phyloP scores from a whole-genome alignment of 495 filamentous ascomycete species.

The Cladorrhinum samala region DNA sequence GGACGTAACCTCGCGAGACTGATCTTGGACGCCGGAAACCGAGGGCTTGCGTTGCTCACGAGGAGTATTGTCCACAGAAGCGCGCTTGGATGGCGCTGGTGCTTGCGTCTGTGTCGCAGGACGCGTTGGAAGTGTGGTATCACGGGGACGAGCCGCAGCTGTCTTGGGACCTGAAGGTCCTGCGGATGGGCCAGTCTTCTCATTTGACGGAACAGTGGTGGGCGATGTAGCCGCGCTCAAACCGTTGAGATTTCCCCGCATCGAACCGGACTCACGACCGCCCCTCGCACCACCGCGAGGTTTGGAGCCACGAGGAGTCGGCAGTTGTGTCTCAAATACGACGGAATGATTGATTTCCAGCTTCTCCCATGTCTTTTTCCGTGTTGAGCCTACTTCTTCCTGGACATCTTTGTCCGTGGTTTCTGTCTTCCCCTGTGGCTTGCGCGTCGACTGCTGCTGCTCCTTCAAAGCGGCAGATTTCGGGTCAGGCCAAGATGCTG shows the following conservation, averaged over 20 bases:
- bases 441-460: slow-evolving; percentile 46
- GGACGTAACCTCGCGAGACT: slow-evolving; percentile 20
- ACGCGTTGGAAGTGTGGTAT: slow-evolving; percentile 19
- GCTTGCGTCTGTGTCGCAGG: slow-evolving; percentile 17
- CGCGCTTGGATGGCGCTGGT: slow-evolving; percentile 38
- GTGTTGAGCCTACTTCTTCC: slow-evolving; percentile 50
- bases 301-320: slow-evolving; percentile 50
- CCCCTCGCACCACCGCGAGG: slow-evolving; percentile 55
- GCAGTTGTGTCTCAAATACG: slow-evolving; percentile 75
- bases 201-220: slow-evolving; percentile 5
- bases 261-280: slow-evolving; percentile 34
- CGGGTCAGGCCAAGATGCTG: slow-evolving; percentile 83
- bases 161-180: slow-evolving; percentile 12
- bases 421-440: slow-evolving; percentile 46
- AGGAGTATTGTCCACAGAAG: slow-evolving; percentile 37
- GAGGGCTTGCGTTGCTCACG: slow-evolving; percentile 41
- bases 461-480: slow-evolving; percentile 69
- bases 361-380: slow-evolving; percentile 67
- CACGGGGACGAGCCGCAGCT: slow-evolving; percentile 15
- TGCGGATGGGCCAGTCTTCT: slow-evolving; percentile 14
- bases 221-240: slow-evolving; percentile 4
- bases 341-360: slow-evolving; percentile 71
- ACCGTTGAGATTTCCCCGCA: slow-evolving; percentile 16
- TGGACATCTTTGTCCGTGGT: slow-evolving; percentile 63
- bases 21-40: slow-evolving; percentile 31